Evolutionary conservation across 371 early-diverging fungal species (phyloP).

Genomic region (Circinella umbellata): DNA sequence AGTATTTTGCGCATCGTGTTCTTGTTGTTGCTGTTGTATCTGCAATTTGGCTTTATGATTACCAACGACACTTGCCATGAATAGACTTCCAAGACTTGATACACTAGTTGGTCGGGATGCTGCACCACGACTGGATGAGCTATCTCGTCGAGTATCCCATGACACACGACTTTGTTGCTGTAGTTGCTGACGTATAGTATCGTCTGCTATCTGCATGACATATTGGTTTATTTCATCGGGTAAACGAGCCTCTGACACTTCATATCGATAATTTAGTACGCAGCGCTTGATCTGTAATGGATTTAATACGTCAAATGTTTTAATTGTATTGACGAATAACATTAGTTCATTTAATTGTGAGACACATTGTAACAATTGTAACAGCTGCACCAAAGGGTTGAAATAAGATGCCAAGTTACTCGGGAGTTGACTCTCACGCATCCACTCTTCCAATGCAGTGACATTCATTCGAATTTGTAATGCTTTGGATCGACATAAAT

Average conservation of each 20-base stretch:
- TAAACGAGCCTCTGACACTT: slow-evolving; percentile 75
- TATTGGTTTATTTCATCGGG: slow-evolving; percentile 77
- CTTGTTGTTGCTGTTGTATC: neutral
- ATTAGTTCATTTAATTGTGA: slow-evolving; percentile 70
- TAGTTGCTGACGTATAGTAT: slow-evolving; percentile 53
- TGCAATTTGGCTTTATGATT: slow-evolving; percentile 4
- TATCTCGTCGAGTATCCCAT: neutral
- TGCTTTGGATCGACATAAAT: slow-evolving; percentile 80
- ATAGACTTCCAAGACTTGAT: slow-evolving; percentile 40
- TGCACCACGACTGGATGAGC: neutral
- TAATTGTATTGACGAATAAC: slow-evolving; percentile 74
- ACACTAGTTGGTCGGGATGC: slow-evolving; percentile 36
- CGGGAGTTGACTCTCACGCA: slow-evolving; percentile 43
- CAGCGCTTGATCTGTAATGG: slow-evolving; percentile 73
- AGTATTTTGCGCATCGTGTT: slow-evolving; percentile 12
- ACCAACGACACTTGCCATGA: slow-evolving; percentile 18
- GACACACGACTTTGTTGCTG: slow-evolving; percentile 7
- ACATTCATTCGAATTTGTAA: slow-evolving; percentile 88
- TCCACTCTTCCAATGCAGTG: slow-evolving; percentile 83
- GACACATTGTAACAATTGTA: slow-evolving; percentile 83
- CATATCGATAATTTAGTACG: slow-evolving; percentile 82
- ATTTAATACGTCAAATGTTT: slow-evolving; percentile 69
- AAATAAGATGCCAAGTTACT: slow-evolving; percentile 47
- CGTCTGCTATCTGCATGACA: slow-evolving; percentile 68
- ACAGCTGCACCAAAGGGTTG: slow-evolving; percentile 75